A percentile compares a stretch with the other conserved stretches of the same genome.
Conservation (phyloP, 2,329 filamentous ascomycete species). For the Aspergillus sojae region DNA sequence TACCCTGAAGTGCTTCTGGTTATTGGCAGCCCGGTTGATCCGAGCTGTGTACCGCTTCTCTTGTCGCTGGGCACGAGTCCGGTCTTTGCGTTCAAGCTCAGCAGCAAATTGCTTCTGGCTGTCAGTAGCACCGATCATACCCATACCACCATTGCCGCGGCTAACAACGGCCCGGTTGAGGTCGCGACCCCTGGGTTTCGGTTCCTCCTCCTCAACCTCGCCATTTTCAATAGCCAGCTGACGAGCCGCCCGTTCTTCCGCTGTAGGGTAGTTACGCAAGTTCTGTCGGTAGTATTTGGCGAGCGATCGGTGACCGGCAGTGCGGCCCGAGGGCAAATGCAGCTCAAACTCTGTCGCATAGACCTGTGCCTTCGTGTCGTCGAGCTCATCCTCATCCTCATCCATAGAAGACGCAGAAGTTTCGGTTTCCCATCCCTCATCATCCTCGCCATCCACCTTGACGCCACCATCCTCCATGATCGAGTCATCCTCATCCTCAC, state of each 20-base stretch:
- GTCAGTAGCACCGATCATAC: slow-evolving; percentile 77
- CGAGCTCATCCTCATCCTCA: slow-evolving; percentile 80
- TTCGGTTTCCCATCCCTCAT: slow-evolving; percentile 91
- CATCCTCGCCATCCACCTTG: slow-evolving; percentile 61
- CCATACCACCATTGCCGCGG: slow-evolving; percentile 71
- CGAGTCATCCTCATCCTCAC: slow-evolving; percentile 55
- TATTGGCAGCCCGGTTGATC: slow-evolving; percentile 73
- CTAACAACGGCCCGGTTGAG: slow-evolving; percentile 60
- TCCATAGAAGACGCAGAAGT: slow-evolving; percentile 86
- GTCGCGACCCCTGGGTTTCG: slow-evolving; percentile 39
- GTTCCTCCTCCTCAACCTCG: slow-evolving; percentile 52
- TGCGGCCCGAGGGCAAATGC: slow-evolving; percentile 85
- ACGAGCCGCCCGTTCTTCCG: slow-evolving; percentile 72
- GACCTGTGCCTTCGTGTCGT: slow-evolving; percentile 77
- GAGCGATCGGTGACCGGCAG: slow-evolving; percentile 85
- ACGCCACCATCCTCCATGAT: slow-evolving; percentile 58
- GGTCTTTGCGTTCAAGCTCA: slow-evolving; percentile 68
- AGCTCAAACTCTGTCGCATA: slow-evolving; percentile 94
- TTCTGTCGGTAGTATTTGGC: slow-evolving; percentile 93
- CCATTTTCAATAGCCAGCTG: slow-evolving; percentile 59
- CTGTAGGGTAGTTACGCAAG: slow-evolving; percentile 77
- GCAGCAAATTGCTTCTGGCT: slow-evolving; percentile 70
- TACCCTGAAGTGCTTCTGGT: slow-evolving; percentile 74
- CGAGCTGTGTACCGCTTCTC: slow-evolving; percentile 67
- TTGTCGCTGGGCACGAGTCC: slow-evolving; percentile 65